Evolutionary conservation across 352 stramenopile genomes (phyloP), one percentile per base, ranked within the genome.

Genomic region (Pythium aquatile): DNA sequence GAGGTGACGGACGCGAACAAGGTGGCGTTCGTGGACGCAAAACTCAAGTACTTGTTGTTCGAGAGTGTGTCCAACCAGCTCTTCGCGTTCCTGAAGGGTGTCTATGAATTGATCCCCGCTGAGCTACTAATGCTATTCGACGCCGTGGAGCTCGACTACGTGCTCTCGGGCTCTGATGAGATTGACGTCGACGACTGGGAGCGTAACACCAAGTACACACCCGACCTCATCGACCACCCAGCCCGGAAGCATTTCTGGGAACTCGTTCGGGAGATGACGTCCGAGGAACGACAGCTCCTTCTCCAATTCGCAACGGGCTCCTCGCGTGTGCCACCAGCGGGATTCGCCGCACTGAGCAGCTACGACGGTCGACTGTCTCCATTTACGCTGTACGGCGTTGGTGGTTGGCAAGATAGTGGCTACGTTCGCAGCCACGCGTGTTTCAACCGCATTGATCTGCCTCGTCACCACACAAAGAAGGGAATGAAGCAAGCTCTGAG

Each of bases 1-100:
- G 68, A 86, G n/a, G 94, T 99, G 5, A 98, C 88, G 0, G 96
- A 98, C 56, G 85, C 91, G 37, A 99, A 99, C 81, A 94, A 98
- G 66, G 79, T 82, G 6, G 81, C 98, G 71, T 99, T 96, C 63
- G 65, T 98, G 16, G 84, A 98, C 65, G 79, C 82, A 10, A 95
- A 90, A 63, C 81, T 98, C 13, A 94, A 98, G 68, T 98, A 98
- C 72, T 77, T 96, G 37, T 63, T 99, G 37, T 81, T 99, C 44
- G 92, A 93, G 48, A 90, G 93, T 39, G 91, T 99, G 5, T 86
- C 96, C 20, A 44, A 76, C 11, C 93, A 98, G 76, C 78, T 98
- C 7, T 78, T 81, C 54, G 75, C 88, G 14, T 96, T 99, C 58
- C 66, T 99, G 4, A 92, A 90, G 53, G 97, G 97, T 17, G 93